Evolutionary conservation across 116 monocot genomes (phyloP).

Genomic region (Posidonia oceanica): DNA sequence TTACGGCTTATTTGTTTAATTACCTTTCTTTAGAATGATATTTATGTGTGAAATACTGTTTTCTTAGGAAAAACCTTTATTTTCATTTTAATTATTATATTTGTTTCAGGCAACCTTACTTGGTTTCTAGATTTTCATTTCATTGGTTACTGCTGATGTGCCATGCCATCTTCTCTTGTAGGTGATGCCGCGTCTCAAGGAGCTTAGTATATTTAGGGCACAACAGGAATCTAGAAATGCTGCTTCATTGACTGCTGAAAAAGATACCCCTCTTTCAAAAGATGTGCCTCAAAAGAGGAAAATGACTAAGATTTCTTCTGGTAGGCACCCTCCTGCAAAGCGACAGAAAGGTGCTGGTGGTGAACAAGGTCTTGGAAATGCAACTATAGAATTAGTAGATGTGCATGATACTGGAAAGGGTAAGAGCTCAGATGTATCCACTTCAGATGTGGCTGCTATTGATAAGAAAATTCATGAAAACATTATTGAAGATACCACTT

Average conservation of each 20-base stretch:
- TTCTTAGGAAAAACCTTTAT: no score
- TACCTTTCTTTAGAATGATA: no score
- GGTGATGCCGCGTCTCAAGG: constrained; percentile 76
- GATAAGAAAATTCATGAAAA: constrained; percentile 5
- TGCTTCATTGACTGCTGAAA: constrained; percentile 13
- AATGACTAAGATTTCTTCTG: constrained; percentile 21
- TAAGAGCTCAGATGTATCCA: background rate
- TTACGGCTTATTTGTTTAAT: no score
- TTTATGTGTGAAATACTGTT: no score
- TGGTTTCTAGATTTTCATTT: background rate
- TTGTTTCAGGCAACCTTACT: background rate
- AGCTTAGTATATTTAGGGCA: constrained; percentile 50
- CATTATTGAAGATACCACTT: constrained; percentile 13
- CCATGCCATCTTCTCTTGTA: constrained; percentile 15
- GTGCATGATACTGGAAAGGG: constrained; percentile 3
- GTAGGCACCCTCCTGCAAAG: constrained; percentile 53
- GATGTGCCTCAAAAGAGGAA: constrained; percentile 56
- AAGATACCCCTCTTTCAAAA: constrained; percentile 18
- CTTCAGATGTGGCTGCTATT: background rate
- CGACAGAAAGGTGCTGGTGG: constrained; percentile 28
- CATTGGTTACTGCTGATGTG: background rate
- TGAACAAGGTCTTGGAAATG: constrained; percentile 9
- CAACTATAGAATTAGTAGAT: constrained; percentile 3
- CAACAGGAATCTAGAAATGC: constrained; percentile 51
- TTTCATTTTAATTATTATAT: no score